Evolutionary conservation across 352 stramenopile genomes (phyloP).

Genomic region (Globisporangium yorkense): DNA sequence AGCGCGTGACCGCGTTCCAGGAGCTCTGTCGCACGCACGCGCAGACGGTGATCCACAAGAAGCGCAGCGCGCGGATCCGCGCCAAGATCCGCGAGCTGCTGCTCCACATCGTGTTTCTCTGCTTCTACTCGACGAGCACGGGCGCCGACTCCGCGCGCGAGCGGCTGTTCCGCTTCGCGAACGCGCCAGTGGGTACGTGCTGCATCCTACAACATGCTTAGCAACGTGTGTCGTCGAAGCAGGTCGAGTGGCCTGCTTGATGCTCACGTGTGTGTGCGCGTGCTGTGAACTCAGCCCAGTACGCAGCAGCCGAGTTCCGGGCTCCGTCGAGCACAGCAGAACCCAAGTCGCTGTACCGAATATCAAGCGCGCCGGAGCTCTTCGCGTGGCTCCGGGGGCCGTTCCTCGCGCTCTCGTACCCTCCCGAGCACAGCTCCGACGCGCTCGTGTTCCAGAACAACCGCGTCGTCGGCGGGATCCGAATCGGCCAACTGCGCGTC

Average conservation of each 20-base stretch:
- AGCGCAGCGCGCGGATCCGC: conserved; percentile 27
- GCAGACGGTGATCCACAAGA: conserved; percentile 19
- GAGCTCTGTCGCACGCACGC: conserved; percentile 25
- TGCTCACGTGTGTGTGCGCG: not conserved
- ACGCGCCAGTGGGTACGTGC: conserved; percentile 20
- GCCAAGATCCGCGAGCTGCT: conserved; percentile 42
- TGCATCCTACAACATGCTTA: not conserved
- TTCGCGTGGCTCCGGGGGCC: conserved; percentile 27
- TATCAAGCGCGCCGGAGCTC: conserved; percentile 16
- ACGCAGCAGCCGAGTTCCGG: conserved; percentile 11
- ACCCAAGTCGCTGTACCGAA: conserved; percentile 15
- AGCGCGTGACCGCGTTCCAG: conserved; percentile 25
- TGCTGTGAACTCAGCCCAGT: conserved; percentile 8
- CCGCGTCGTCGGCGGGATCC: conserved; percentile 35
- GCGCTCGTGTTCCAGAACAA: conserved; percentile 17
- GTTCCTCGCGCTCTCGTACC: conserved; percentile 22
- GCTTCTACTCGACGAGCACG: conserved; percentile 29
- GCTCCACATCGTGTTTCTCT: conserved; percentile 41
- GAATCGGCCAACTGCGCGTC: conserved; percentile 42
- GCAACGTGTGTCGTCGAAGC: too few species aligned
- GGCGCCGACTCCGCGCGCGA: conserved; percentile 23
- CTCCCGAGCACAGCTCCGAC: not conserved
- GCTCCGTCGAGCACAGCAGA: not conserved
- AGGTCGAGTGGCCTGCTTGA: too few species aligned
- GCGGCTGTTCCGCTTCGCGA: conserved; percentile 30